phyloP scores from a whole-genome alignment of 1,284 basidiomycete genomes.

The Ceraceosorus guamensis region DNA sequence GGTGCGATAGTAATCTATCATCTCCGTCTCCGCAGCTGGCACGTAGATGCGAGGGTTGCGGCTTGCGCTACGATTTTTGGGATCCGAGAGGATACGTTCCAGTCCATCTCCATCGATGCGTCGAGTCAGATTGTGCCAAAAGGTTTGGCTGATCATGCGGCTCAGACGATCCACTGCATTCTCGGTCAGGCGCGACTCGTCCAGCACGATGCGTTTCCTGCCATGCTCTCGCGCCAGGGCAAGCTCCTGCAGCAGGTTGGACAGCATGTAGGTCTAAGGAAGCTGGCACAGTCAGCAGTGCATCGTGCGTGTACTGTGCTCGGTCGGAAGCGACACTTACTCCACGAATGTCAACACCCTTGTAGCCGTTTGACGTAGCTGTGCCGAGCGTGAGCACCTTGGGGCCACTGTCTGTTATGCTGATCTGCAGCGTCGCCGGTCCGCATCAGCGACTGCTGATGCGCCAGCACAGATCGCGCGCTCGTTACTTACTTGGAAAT shows the following conservation, averaged over 20 bases:
- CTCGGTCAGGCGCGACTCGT: conserved; percentile 88
- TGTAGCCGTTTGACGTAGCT: conserved; percentile 93
- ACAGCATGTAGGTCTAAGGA: conserved; percentile 68
- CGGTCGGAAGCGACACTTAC: conserved; percentile 53
- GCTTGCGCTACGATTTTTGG: conserved; percentile 60
- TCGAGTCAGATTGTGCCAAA: conserved; percentile 94
- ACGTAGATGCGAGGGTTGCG: conserved; percentile 77
- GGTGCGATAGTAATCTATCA: conserved; percentile 79
- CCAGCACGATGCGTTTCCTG: conserved; percentile 91
- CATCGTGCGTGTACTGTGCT: background rate
- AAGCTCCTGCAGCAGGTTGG: conserved; percentile 95
- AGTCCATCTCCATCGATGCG: conserved; percentile 94
- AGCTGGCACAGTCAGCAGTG: background rate
- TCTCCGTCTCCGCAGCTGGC: conserved; percentile 80
- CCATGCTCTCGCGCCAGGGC: conserved; percentile 93
- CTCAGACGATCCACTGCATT: conserved; percentile 94
- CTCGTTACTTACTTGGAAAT: conserved; percentile 56
- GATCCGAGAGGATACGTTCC: conserved; percentile 91
- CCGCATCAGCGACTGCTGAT: too few relatives aligned
- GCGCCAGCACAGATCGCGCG: background rate
- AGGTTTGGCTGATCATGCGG: conserved; percentile 95
- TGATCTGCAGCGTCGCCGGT: conserved; percentile 58
- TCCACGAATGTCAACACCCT: conserved; percentile 63
- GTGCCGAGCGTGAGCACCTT: conserved; percentile 94
- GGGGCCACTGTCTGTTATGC: conserved; percentile 89